Conservation (phyloP, 1,284 basidiomycete species). For the Trichosporon ovoides region DNA sequence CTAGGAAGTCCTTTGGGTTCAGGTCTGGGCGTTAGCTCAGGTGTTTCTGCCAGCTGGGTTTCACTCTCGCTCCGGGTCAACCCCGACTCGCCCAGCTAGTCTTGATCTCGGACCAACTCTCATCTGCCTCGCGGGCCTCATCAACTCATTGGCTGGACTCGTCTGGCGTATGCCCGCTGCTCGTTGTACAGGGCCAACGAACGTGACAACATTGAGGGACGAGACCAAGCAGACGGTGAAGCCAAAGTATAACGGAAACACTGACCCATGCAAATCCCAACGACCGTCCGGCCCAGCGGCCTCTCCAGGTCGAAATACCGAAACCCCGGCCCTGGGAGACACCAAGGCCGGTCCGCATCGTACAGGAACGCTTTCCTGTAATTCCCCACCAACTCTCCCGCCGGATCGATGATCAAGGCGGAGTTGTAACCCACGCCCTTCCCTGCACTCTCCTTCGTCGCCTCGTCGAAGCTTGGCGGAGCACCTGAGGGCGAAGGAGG, state of each 20-base stretch:
- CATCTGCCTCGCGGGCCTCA: no score
- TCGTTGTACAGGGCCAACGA: no score
- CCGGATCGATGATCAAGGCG: constrained; percentile 63
- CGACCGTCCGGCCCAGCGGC: constrained; percentile 56
- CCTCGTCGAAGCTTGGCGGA: background rate
- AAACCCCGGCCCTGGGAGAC: constrained; percentile 70
- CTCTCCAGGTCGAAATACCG: constrained; percentile 57
- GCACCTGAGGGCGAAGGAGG: background rate
- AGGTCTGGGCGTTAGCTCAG: no score
- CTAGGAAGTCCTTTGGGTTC: constrained; percentile 59
- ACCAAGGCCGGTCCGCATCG: constrained; percentile 77
- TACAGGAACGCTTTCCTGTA: constrained; percentile 87
- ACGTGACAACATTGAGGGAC: no score
- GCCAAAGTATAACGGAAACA: no score
- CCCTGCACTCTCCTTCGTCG: constrained; percentile 19
- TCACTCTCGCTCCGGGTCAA: no score
- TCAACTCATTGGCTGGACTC: no score
- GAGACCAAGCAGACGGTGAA: no score
- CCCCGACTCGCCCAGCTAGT: background rate
- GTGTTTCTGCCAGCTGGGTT: no score
- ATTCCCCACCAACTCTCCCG: constrained; percentile 60
- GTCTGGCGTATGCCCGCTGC: no score
- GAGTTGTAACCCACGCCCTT: constrained; percentile 78
- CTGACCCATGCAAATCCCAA: constrained; percentile 75
- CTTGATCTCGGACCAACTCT: no score